A percentile compares a stretch with the other conserved stretches of the same genome.
Conservation (phyloP, 2,329 filamentous ascomycete genomes). For the Zymoseptoria crescenta region DNA sequence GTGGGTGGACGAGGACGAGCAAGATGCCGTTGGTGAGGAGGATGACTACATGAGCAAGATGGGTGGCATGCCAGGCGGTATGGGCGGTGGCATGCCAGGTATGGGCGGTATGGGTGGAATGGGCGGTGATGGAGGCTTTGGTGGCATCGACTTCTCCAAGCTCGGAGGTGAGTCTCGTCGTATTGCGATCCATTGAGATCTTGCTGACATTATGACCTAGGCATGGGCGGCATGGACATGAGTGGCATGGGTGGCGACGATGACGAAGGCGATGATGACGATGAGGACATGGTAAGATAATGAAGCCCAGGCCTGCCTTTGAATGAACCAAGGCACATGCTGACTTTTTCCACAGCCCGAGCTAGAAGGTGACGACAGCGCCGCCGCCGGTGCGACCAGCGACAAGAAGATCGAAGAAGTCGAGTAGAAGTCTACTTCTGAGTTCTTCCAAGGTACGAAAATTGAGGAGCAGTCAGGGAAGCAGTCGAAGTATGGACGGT, state of each 20-base stretch:
- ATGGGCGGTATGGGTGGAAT: constrained; percentile 38
- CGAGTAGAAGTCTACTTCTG: constrained; percentile 19
- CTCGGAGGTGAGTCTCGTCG: constrained; percentile 52
- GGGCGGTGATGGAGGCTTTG: constrained; percentile 28
- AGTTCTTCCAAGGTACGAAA: not conserved
- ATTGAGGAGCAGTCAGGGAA: not conserved
- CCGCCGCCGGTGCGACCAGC: constrained; percentile 24
- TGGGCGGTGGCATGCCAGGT: constrained; percentile 37
- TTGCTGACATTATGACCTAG: not conserved
- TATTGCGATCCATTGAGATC: not conserved
- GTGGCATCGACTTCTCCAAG: constrained; percentile 35
- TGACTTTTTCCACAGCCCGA: constrained; percentile 28
- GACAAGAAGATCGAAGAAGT: constrained; percentile 42
- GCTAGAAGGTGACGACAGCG: constrained; percentile 56
- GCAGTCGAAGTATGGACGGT: not conserved
- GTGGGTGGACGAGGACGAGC: constrained; percentile 98
- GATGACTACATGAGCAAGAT: constrained; percentile 53
- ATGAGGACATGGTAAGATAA: constrained; percentile 36
- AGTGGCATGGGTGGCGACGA: constrained; percentile 29
- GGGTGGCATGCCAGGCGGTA: constrained; percentile 33
- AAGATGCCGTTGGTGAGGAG: constrained; percentile 79
- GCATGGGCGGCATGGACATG: constrained; percentile 39
- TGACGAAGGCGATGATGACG: constrained; percentile 57
- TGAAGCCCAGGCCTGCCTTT: constrained; percentile 42
- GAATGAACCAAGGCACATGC: too few relatives aligned